Evolutionary conservation across 805 yeast genomes (phyloP).

Genomic region (Lachancea mirantina): DNA sequence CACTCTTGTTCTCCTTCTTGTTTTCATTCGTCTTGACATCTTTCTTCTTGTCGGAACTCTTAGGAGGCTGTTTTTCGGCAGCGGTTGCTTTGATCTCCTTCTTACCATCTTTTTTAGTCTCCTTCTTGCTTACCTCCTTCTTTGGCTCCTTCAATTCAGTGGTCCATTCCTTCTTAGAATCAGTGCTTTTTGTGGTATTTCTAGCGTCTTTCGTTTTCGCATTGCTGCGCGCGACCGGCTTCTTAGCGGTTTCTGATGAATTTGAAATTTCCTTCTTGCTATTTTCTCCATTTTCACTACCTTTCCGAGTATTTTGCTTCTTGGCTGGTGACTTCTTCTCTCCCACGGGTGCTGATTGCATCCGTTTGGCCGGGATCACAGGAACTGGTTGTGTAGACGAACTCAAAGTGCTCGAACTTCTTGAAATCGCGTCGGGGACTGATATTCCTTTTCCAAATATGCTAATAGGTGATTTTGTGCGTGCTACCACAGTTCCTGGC

Average conservation of each 20-base stretch:
- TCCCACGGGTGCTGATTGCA: not conserved
- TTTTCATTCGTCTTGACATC: conserved; percentile 6
- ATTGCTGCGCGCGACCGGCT: not conserved
- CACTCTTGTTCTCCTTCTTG: conserved; percentile 6
- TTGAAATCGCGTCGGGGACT: not conserved
- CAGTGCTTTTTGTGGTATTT: conserved; percentile 1
- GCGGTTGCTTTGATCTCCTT: conserved; percentile 1
- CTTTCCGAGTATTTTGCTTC: not conserved
- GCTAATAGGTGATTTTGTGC: conserved; percentile 20
- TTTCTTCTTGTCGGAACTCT: too few species aligned
- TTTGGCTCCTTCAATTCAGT: conserved; percentile 8
- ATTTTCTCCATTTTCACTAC: not conserved
- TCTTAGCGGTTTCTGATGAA: conserved; percentile 1
- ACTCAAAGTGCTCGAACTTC: conserved; percentile 8
- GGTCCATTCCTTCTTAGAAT: conserved; percentile 4
- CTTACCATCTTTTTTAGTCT: conserved; percentile 4
- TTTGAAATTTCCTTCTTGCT: not conserved
- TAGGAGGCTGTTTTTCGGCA: too few species aligned
- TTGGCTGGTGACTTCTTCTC: conserved; percentile 1
- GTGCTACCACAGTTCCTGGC: conserved; percentile 16
- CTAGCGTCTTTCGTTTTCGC: not conserved
- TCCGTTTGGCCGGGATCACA: not conserved
- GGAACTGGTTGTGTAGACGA: conserved; percentile 1
- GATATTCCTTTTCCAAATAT: not conserved
- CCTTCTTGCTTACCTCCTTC: conserved; percentile 2